Evolutionary conservation across 352 stramenopile species (phyloP).

Genomic region (Pythium rishiriense): DNA sequence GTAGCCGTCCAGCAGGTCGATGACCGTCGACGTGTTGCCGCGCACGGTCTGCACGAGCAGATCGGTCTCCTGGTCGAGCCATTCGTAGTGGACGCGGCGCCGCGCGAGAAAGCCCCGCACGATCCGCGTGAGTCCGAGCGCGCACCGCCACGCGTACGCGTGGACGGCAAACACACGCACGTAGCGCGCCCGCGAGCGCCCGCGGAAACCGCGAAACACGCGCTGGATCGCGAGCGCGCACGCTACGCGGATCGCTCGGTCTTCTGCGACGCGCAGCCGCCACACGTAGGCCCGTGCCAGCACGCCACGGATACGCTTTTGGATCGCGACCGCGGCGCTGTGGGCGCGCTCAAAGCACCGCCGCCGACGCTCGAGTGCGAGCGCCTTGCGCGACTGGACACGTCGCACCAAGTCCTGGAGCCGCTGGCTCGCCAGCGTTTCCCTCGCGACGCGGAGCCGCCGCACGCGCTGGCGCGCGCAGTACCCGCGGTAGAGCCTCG

Average conservation of each 20-base stretch:
- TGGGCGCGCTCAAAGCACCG: slow-evolving; percentile 11
- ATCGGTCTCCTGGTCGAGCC: slow-evolving; percentile 41
- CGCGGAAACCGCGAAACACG: slow-evolving; percentile 46
- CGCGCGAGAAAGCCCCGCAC: slow-evolving; percentile 56
- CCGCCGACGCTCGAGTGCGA: slow-evolving; percentile 13
- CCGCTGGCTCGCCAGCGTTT: slow-evolving; percentile 32
- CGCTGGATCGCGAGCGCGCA: slow-evolving; percentile 57
- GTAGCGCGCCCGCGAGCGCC: slow-evolving; percentile 32
- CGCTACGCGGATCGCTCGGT: slow-evolving; percentile 40
- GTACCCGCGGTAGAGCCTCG: slow-evolving; percentile 49
- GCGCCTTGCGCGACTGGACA: slow-evolving; percentile 38
- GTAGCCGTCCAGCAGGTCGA: slow-evolving; percentile 67
- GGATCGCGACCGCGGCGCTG: slow-evolving; percentile 42
- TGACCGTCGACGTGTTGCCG: slow-evolving; percentile 52
- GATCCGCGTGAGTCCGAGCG: slow-evolving; percentile 47
- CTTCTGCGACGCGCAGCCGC: slow-evolving; percentile 38
- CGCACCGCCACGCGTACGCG: slow-evolving; percentile 35
- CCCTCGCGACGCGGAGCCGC: slow-evolving; percentile 33
- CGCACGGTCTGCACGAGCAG: slow-evolving; percentile 52
- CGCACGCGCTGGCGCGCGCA: slow-evolving; percentile 47
- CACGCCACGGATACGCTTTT: slow-evolving; percentile 40
- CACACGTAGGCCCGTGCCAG: slow-evolving; percentile 32
- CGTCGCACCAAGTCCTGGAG: slow-evolving; percentile 43
- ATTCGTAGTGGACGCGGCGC: slow-evolving; percentile 25
- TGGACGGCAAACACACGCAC: slow-evolving; percentile 32